Percentiles rank a stretch among this genome's conserved stretches.
These are phyloP conservation scores for Eustoma russellianum DNA, from an alignment of 257 asterid genomes.

Conservation along the genomic window DNA sequence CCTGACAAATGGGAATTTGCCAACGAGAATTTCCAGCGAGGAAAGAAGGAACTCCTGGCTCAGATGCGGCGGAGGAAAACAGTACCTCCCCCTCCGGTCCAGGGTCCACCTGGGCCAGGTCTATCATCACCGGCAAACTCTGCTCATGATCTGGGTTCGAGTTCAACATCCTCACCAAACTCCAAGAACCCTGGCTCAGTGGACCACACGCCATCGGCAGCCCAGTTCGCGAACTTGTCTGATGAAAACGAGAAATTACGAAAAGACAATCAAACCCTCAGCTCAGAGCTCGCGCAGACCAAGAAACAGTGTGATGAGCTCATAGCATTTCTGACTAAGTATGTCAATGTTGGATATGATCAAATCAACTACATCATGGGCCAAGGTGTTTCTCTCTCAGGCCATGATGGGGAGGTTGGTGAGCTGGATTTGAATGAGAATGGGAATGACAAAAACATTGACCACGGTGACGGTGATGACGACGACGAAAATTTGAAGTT, in stretches of 20 bases:
- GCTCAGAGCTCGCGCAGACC: constrained; percentile 51
- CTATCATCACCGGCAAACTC: constrained; percentile 38
- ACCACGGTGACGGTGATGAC: too few relatives aligned
- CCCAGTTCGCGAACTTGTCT: constrained; percentile 50
- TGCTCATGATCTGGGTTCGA: constrained; percentile 53
- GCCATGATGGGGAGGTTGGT: constrained; percentile 11
- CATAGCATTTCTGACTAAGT: constrained; percentile 40
- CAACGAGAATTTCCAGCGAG: constrained; percentile 66
- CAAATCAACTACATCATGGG: constrained; percentile 43
- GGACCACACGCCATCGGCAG: constrained; percentile 40
- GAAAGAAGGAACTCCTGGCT: constrained; percentile 49
- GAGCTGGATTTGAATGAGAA: constrained; percentile 3
- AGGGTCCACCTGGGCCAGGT: constrained; percentile 19
- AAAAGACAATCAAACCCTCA: constrained; percentile 44
- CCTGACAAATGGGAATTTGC: constrained; percentile 98
- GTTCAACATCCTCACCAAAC: constrained; percentile 62
- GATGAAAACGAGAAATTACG: constrained; percentile 59
- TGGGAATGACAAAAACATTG: not conserved
- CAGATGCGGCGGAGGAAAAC: constrained; percentile 67
- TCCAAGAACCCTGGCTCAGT: constrained; percentile 51
- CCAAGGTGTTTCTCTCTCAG: constrained; percentile 16
- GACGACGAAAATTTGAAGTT: constrained; percentile 32
- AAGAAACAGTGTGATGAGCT: constrained; percentile 63
- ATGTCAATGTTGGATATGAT: constrained; percentile 51
- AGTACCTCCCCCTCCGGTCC: constrained; percentile 5